phyloP scores from a whole-genome alignment of 1,284 basidiomycete species.

The Apiotrichum sp. region DNA sequence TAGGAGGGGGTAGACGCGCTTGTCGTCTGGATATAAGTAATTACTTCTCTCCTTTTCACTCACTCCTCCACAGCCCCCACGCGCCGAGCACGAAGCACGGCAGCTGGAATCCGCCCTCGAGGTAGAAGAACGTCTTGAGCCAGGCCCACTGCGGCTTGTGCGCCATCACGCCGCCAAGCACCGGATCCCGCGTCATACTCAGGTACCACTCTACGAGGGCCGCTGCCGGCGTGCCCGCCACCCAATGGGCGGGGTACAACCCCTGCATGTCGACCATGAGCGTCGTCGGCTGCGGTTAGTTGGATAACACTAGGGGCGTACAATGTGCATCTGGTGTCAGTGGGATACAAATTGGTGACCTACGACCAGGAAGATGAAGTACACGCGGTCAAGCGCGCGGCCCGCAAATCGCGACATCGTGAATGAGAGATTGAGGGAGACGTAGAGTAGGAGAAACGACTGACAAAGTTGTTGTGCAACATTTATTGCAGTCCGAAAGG shows the following conservation, averaged over 20 bases:
- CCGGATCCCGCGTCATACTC: conserved; percentile 34
- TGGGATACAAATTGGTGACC: conserved; percentile 1
- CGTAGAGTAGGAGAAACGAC: too few relatives aligned
- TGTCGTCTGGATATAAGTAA: conserved; percentile 25
- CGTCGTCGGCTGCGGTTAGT: conserved; percentile 3
- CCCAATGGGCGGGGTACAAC: conserved; percentile 31
- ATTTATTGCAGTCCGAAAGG: too few relatives aligned
- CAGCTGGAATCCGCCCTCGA: conserved; percentile 60
- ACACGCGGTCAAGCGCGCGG: conserved; percentile 30
- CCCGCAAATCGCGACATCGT: conserved; percentile 27
- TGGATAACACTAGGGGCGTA: not conserved
- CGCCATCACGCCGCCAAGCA: conserved; percentile 29
- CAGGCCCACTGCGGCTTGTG: conserved; percentile 27
- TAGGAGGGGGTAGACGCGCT: conserved; percentile 48
- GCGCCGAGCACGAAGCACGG: conserved; percentile 68
- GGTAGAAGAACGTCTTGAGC: conserved; percentile 34
- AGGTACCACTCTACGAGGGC: conserved; percentile 34
- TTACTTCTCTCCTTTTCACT: conserved; percentile 15
- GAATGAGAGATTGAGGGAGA: not conserved
- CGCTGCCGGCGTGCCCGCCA: conserved; percentile 23
- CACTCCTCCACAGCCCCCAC: conserved; percentile 61
- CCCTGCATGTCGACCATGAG: conserved; percentile 38
- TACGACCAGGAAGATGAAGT: conserved; percentile 37
- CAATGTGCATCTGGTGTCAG: conserved; percentile 10
- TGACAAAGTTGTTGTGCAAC: too few relatives aligned